Base-by-base conservation (phyloP, 495 filamentous ascomycete species). In the Lophium mytilinum region DNA sequence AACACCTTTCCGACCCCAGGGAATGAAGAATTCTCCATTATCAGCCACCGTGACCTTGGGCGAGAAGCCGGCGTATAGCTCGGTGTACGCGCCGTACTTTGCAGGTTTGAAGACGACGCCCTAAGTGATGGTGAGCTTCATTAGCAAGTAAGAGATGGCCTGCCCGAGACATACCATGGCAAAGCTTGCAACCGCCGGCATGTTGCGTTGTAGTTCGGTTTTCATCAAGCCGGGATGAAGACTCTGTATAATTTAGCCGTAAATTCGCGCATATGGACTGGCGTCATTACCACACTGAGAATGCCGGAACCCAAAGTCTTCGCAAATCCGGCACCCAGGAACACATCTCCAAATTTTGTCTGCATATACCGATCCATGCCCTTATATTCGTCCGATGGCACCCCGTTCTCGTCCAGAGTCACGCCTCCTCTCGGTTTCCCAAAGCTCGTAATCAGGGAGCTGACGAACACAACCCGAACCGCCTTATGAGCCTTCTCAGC, bases 161-260 rank as follows among this genome's bases (percentile, higher is more conserved):
- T 24, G 14, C 51, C 19, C 42, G 24, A 30, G 24, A 30, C 24
- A 3, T 30, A 62, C 60, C 54, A 66, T 66, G 30, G 69, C 47
- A 21, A 39, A 21, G 21, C 59, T 52, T 46, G 67, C 52, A 30
- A 65, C 47, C 19, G 53, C 24, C 9, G 60, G 55, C 0, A 53
- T 36, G 59, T 76, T 56, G 0, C 75, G 68, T 58, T 73, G 69
- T 1, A 81, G 68, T 1, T 77, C 70, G 0, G 73, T 71, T 37
- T 70, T 71, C 42, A 77, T 60, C 35, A 73, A 69, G 40, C 77
- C 77, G 8, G 75, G 76, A 57, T 78, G 71, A 15, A 76, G 47
- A 33, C 41, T 48, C 45, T 48, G 21, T 48, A 10, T 9, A 5
- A 15, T 1, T 45, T 45, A 45, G 41, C 12, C 41, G 1, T 1